Evolutionary conservation across 2,329 filamentous ascomycete genomes (phyloP), one percentile per base, ranked within the genome.

Genomic region (Iodosphaeria phyllophila): DNA sequence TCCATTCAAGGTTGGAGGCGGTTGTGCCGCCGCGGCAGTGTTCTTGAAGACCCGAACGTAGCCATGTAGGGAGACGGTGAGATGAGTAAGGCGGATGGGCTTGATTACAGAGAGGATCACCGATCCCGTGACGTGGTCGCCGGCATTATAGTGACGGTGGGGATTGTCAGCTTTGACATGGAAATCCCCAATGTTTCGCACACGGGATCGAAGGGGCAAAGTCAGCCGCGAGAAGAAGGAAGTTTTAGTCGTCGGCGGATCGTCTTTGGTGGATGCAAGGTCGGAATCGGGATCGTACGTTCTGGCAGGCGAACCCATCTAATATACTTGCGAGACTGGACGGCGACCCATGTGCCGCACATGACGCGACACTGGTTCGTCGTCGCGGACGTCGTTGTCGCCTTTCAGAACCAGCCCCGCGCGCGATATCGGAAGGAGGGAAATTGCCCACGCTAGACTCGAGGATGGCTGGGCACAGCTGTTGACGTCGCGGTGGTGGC

Each of bases 1-100:
- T n/a, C n/a, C n/a, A n/a, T n/a, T n/a, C n/a, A n/a, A n/a, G 38
- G 35, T 46, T 35, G 43, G 47, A 38, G 55, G 43, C 5, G 54
- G 51, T 28, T 60, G 58, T 30, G 62, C 63, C 32, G 56, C 52
- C 27, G 63, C 60, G 23, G 60, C 60, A 18, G 68, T 62, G 36
- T 69, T 74, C 49, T 78, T 82, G 52, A 71, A 79, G 23, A 84
- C 76, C 41, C 78, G 73, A 28, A 80, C 76, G 45, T 72, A 82
- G 31, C 79, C 79, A 44, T 82, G 75, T 27, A 89, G 54, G 31
- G 71, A 67, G 32, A 86, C 74, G 8, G 76, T 77, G 24, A 89
- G 58, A 51, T 89, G 79, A 6, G 79, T 86, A 39, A 89, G 68
- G 37, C 76, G 64, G 32, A 82, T 52, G 11, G 78, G 72, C 47